Percentiles rank a stretch among this genome's conserved stretches.
phyloP scores from a whole-genome alignment of 2,329 filamentous ascomycete genomes.

The Talaromyces sp. region DNA sequence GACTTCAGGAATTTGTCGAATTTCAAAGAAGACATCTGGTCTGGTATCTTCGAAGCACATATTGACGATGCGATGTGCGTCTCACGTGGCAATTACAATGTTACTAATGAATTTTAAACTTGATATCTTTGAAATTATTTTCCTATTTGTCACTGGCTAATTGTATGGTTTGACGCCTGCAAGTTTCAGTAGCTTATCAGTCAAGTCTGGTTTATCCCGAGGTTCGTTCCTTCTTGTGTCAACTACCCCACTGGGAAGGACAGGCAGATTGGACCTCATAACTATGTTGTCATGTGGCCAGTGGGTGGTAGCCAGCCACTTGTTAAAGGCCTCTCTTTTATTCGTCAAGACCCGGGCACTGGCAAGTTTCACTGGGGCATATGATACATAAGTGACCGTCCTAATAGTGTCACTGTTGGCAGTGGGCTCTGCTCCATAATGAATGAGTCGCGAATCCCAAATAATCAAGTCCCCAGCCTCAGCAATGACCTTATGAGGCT shows the following conservation, averaged over 20 bases:
- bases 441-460: slow-evolving; percentile 44
- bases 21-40: too few relatives aligned
- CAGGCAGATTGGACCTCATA: slow-evolving; percentile 9
- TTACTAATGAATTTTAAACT: too few relatives aligned
- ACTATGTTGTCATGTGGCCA: slow-evolving; percentile 19
- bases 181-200: neutral
- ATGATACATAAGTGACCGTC: slow-evolving; percentile 19
- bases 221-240: neutral
- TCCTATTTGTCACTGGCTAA: too few relatives aligned
- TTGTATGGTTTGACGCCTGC: neutral
- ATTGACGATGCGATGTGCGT: too few relatives aligned
- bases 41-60: too few relatives aligned
- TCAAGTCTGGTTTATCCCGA: neutral
- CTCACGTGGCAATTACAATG: too few relatives aligned
- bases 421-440: slow-evolving; percentile 4
- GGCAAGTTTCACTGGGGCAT: slow-evolving; percentile 15
- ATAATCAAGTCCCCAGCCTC: slow-evolving; percentile 40
- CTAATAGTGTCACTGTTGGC: slow-evolving; percentile 13
- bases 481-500: slow-evolving; percentile 30
- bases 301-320: slow-evolving; percentile 15
- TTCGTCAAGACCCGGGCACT: neutral
- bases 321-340: slow-evolving; percentile 15
- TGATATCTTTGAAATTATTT: too few relatives aligned
- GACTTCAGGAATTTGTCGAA: too few relatives aligned
- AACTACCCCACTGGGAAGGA: slow-evolving; percentile 12